Percentiles rank a stretch among this genome's conserved stretches.
Conservation (phyloP, 208 protist genomes). For the Blechomonas ayalai region DNA sequence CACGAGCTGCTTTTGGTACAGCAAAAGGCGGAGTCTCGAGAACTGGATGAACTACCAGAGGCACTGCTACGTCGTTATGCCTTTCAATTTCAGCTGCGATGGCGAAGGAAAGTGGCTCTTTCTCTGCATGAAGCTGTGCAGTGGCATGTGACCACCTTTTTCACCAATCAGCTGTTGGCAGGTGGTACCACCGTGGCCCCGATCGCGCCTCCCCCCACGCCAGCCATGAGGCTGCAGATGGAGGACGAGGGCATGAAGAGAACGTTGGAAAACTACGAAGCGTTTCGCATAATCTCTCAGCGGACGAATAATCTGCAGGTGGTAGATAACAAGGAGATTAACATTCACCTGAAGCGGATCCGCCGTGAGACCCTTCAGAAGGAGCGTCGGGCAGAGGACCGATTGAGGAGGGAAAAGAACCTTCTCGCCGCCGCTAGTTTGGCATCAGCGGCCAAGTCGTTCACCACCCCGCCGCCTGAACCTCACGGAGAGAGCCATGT, state of each 20-base stretch:
- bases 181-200: not conserved
- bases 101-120: conserved; percentile 52
- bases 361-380: conserved; percentile 34
- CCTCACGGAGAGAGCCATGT: conserved; percentile 22
- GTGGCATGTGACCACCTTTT: conserved; percentile 78
- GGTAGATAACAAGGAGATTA: conserved; percentile 86
- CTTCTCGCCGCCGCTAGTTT: conserved; percentile 54
- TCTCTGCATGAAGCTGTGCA: conserved; percentile 73
- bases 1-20: conserved; percentile 62
- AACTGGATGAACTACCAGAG: conserved; percentile 81
- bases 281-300: conserved; percentile 83
- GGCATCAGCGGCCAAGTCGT: conserved; percentile 57
- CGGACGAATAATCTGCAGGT: conserved; percentile 87
- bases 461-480: conserved; percentile 22
- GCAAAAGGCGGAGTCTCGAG: conserved; percentile 41
- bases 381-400: conserved; percentile 46
- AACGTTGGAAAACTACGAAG: conserved; percentile 83
- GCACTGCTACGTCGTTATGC: conserved; percentile 79
- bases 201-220: conserved; percentile 32
- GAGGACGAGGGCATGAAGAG: conserved; percentile 70
- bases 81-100: conserved; percentile 73
- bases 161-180: conserved; percentile 1
- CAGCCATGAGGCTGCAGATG: conserved; percentile 55
- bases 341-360: conserved; percentile 64
- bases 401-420: conserved; percentile 53